Evolutionary conservation across 1,284 basidiomycete species (phyloP), one percentile per base, ranked within the genome.

Genomic region (Cutaneotrichosporon cavernicola): DNA sequence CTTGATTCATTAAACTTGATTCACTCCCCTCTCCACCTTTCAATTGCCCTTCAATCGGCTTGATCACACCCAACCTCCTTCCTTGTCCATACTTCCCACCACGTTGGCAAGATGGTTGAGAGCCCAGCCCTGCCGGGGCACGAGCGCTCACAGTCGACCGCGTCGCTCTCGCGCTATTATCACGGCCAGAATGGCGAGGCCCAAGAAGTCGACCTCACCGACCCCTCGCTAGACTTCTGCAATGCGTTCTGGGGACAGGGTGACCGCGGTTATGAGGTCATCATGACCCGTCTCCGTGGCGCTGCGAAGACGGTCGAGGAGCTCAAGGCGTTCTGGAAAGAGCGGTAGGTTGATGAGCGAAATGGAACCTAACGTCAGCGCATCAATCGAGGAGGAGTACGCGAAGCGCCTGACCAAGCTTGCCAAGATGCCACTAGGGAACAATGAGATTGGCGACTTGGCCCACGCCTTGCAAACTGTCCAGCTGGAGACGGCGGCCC

Each of bases 241-340:
- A 99, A 99, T 80, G 87, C 93, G 1, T 99, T 98, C 82, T 98
- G 96, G 96, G 91, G 91, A 7, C 74, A 85, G 32, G 86, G 85
- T 50, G 93, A 97, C 82, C 88, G 86, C 32, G 95, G 95, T 26
- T 94, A 91, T 68, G 92, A 97, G 72, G 91, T 93, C 56, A 83
- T 99, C 55, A 90, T 93, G 79, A 88, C 89, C 10, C 85, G 94
- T 65, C 90, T 97, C 86, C 87, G 92, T 50, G 90, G 89, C 4
- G 90, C 90, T 5, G 82, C 85, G n/a, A 85, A 90, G 72, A 94
- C 93, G 1, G 86, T 92, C 77, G 95, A 98, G 52, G 96, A 98
- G 72, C 77, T 98, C 58, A 86, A 86, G 69, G 85, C 82, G 49
- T 92, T 90, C 75, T 94, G 92, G 90, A 94, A 91, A 76, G 93